Evolutionary conservation across 768 basidiomycete genomes (phyloP).

Genomic region (Gelatoporia subvermispora): DNA sequence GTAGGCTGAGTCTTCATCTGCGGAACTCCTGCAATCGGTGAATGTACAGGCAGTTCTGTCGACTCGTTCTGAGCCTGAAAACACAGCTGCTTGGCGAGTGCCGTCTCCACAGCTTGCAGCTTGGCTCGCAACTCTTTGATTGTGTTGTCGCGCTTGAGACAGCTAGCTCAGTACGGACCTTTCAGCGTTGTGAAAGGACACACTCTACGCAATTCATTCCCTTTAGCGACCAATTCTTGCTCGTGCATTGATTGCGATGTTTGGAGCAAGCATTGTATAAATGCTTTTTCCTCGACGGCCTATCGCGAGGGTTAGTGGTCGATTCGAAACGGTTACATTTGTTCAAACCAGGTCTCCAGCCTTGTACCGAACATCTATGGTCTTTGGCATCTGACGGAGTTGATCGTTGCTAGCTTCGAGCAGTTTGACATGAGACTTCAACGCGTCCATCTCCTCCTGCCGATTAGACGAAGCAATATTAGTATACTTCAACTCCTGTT

Average conservation of each 20-base stretch:
- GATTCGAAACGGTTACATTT: not conserved
- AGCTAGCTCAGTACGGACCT: not conserved
- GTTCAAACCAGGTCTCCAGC: slow-evolving; percentile 25
- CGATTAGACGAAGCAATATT: slow-evolving; percentile 15
- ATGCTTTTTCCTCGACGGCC: slow-evolving; percentile 28
- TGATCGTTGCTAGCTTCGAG: slow-evolving; percentile 18
- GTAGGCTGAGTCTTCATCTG: slow-evolving; percentile 9
- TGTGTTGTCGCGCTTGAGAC: slow-evolving; percentile 27
- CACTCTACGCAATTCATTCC: slow-evolving; percentile 31
- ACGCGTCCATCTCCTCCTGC: slow-evolving; percentile 17
- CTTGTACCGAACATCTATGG: slow-evolving; percentile 25
- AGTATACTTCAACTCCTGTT: slow-evolving; percentile 15
- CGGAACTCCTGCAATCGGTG: slow-evolving; percentile 3
- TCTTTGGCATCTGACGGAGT: slow-evolving; percentile 19
- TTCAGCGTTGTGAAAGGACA: slow-evolving; percentile 1
- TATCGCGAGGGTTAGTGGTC: slow-evolving; percentile 3
- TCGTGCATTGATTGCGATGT: slow-evolving; percentile 28
- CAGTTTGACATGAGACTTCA: slow-evolving; percentile 14
- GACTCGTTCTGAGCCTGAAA: slow-evolving; percentile 11
- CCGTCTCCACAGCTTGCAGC: slow-evolving; percentile 24
- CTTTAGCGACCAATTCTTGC: slow-evolving; percentile 28
- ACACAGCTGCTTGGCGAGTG: slow-evolving; percentile 26
- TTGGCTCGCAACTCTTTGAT: slow-evolving; percentile 25
- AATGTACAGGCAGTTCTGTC: not conserved
- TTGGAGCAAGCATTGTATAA: slow-evolving; percentile 25